Evolutionary conservation across 2,329 filamentous ascomycete species (phyloP), one percentile per base, ranked within the genome.

Genomic region (Alternaria sp.): DNA sequence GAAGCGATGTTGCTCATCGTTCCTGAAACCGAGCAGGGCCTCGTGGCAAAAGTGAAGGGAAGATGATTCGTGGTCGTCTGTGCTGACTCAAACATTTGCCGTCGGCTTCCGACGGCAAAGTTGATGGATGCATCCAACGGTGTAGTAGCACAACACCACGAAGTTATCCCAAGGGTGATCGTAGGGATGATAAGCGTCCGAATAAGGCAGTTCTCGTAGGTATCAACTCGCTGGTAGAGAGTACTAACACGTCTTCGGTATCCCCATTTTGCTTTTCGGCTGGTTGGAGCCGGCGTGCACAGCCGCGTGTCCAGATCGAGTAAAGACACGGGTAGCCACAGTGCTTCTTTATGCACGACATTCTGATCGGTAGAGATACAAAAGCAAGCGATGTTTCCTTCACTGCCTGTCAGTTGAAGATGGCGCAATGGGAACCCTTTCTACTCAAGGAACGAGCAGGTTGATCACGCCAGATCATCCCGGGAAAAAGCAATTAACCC

Each of bases 321-420:
- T 36, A 48, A 57, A 16, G 39, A 38, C 24, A 57, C 47, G 54
- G 54, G 49, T 57, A 42, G 46, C 54, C 52, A 38, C 22, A 52
- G 38, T 51, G 46, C 46, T 26, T 52, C 14, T 52, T 28, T 47
- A 43, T 52, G 54, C 30, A 57, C 47, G 47, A 39, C 54, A 52
- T 57, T 24, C 22, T 52, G 39, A 57, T 57, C 47, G 47, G 47
- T 46, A 38, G 32, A 36, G 8, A 26, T 16, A 8, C 30, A 49
- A 49, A 49, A 36, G 47, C 47, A 52, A 57, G 24, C 30, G 39
- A 38, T n/a, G 28, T 52, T 38, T 24, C 18, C 28, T 30, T 26
- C 26, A 24, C 22, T 18, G 41, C 39, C 30, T 26, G 39, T 54
- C 41, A 46, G 24, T 36, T 18, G 30, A 49, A 30, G 22, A 32